phyloP scores from a whole-genome alignment of 2,329 filamentous ascomycete species.

The Ceratocystiopsis minuta region DNA sequence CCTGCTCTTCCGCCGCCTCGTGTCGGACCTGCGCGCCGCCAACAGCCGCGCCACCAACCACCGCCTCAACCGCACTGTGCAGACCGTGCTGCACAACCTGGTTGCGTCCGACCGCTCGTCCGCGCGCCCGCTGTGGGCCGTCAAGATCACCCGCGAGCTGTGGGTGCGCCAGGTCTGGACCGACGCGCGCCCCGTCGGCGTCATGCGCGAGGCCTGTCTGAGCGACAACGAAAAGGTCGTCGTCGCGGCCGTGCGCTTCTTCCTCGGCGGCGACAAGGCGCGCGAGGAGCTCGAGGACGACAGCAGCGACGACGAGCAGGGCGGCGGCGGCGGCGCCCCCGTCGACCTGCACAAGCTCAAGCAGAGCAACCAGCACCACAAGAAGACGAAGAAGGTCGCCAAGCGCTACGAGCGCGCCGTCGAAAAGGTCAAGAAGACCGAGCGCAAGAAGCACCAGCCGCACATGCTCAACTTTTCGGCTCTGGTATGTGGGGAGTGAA shows the following conservation, averaged over 20 bases:
- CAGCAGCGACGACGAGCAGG: slow-evolving; percentile 55
- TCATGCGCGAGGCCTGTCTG: slow-evolving; percentile 88
- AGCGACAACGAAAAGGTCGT: slow-evolving; percentile 89
- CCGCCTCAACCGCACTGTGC: slow-evolving; percentile 78
- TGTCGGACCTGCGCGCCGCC: slow-evolving; percentile 73
- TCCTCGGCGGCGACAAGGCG: slow-evolving; percentile 90
- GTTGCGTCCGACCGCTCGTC: slow-evolving; percentile 73
- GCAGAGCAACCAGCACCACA: slow-evolving; percentile 83
- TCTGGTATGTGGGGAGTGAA: slow-evolving; percentile 31
- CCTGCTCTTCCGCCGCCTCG: slow-evolving; percentile 72
- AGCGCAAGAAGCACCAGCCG: slow-evolving; percentile 74
- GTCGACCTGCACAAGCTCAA: slow-evolving; percentile 64
- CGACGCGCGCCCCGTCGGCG: slow-evolving; percentile 77
- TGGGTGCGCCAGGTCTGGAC: slow-evolving; percentile 97
- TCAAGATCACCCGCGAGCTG: slow-evolving; percentile 84
- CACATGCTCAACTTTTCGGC: slow-evolving; percentile 92
- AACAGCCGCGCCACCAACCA: slow-evolving; percentile 85
- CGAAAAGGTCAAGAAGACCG: slow-evolving; percentile 62
- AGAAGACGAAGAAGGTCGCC: slow-evolving; percentile 81
- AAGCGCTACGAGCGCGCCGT: slow-evolving; percentile 65
- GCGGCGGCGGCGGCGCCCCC: slow-evolving; percentile 13
- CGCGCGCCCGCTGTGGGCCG: slow-evolving; percentile 81
- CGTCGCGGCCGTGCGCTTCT: slow-evolving; percentile 75
- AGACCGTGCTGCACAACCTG: slow-evolving; percentile 83
- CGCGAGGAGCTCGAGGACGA: slow-evolving; percentile 85